Evolutionary conservation across 345 rosid species (phyloP).

Genomic region (Eucalyptus sp.): DNA sequence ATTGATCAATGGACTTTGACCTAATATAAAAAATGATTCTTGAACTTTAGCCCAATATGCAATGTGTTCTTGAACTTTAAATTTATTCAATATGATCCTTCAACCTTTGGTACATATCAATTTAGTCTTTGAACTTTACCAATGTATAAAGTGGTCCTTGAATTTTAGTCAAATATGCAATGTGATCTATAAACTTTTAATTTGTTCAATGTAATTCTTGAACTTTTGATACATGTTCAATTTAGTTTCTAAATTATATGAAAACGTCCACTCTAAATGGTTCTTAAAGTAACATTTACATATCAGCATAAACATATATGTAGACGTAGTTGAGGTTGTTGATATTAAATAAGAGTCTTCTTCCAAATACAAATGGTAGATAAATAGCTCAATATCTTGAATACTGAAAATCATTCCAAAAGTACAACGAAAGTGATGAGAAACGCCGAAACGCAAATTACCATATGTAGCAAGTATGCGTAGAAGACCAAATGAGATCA

Average conservation of each 20-base stretch:
- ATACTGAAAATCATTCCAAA: not conserved
- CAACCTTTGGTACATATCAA: no score
- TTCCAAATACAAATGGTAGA: not conserved
- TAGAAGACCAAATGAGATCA: not conserved
- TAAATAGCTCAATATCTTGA: not conserved
- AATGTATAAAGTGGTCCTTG: accelerated
- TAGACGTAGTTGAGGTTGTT: not conserved
- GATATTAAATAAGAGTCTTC: not conserved
- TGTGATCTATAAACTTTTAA: accelerated
- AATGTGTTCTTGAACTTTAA: accelerated
- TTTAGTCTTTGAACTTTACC: no score
- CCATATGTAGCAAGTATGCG: not conserved
- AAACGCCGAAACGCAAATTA: not conserved
- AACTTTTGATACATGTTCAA: no score
- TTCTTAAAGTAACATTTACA: not conserved
- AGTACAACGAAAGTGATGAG: not conserved
- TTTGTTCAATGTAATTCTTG: accelerated
- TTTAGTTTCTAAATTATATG: no score
- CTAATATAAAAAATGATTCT: no score
- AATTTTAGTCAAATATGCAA: accelerated
- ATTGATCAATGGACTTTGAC: no score
- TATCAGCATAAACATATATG: not conserved
- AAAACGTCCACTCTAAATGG: no score
- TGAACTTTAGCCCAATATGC: accelerated
- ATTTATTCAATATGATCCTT: no score